phyloP scores from a whole-genome alignment of 2,329 filamentous ascomycete genomes.

The Colletotrichum australisinense region DNA sequence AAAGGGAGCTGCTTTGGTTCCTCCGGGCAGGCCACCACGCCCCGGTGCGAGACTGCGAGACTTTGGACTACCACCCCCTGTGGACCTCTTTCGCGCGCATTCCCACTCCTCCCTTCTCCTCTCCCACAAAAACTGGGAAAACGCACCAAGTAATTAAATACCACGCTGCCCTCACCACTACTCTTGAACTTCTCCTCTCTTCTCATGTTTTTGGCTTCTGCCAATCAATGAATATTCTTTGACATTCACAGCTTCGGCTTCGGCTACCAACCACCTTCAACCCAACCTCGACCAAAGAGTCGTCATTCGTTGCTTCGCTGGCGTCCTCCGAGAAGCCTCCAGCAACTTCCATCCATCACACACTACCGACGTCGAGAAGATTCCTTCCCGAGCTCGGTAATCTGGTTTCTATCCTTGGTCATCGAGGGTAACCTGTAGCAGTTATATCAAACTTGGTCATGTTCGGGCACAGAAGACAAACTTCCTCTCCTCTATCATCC shows the following conservation, averaged over 20 bases:
- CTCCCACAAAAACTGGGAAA: slow-evolving; percentile 26
- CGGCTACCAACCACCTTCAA: slow-evolving; percentile 37
- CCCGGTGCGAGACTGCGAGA: not conserved
- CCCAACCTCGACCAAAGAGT: not conserved
- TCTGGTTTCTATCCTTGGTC: slow-evolving; percentile 39
- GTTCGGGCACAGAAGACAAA: slow-evolving; percentile 67
- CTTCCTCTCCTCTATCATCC: slow-evolving; percentile 67
- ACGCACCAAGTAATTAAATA: slow-evolving; percentile 29
- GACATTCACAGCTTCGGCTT: slow-evolving; percentile 35
- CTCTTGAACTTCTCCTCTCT: slow-evolving; percentile 36
- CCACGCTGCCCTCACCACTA: slow-evolving; percentile 39
- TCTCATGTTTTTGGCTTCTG: slow-evolving; percentile 50
- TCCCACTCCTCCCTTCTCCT: slow-evolving; percentile 11
- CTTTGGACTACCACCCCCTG: not conserved
- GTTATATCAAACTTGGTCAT: slow-evolving; percentile 57
- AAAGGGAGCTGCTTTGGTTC: not conserved
- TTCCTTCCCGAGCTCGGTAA: slow-evolving; percentile 42
- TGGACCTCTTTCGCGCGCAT: not conserved
- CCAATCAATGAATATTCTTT: slow-evolving; percentile 46
- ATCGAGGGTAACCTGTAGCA: slow-evolving; percentile 46
- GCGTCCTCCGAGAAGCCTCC: slow-evolving; percentile 41
- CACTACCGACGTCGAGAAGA: slow-evolving; percentile 39
- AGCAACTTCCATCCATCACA: slow-evolving; percentile 41
- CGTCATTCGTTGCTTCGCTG: slow-evolving; percentile 37
- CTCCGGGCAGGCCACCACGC: not conserved